These are phyloP conservation scores for Suillus discolor DNA, from an alignment of 768 basidiomycete genomes.

Conservation along the genomic window DNA sequence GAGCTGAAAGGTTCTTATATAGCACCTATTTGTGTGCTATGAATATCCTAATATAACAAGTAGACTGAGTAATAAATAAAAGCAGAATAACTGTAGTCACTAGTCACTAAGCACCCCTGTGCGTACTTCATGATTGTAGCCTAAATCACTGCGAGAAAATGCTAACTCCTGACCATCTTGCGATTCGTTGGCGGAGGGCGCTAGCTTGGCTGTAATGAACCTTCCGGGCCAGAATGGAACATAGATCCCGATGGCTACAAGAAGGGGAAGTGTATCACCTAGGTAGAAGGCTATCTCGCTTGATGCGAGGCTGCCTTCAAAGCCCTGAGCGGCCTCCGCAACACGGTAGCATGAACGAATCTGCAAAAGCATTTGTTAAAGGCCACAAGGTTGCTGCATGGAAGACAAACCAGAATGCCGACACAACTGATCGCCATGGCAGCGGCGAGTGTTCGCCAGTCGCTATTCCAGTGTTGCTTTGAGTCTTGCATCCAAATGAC, in stretches of 20 bases:
- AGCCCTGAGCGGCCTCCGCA: slow-evolving; percentile 68
- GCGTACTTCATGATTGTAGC: not conserved
- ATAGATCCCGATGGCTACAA: slow-evolving; percentile 60
- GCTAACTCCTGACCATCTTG: not conserved
- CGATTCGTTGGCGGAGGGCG: not conserved
- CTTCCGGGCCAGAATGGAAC: slow-evolving; percentile 67
- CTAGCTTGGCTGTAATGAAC: slow-evolving; percentile 37
- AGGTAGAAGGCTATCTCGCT: slow-evolving; percentile 67
- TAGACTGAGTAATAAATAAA: not conserved
- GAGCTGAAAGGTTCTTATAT: not conserved
- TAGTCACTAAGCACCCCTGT: not conserved
- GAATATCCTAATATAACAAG: not conserved
- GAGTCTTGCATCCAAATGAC: slow-evolving; percentile 43
- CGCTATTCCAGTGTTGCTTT: slow-evolving; percentile 46
- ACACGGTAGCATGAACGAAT: slow-evolving; percentile 66
- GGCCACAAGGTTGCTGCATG: not conserved
- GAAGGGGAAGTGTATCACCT: slow-evolving; percentile 67
- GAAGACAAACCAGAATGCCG: slow-evolving; percentile 58
- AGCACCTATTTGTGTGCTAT: not conserved
- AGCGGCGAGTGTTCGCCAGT: slow-evolving; percentile 60
- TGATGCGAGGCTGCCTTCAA: slow-evolving; percentile 53
- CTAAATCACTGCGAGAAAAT: too few relatives aligned
- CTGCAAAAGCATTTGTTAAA: slow-evolving; percentile 30
- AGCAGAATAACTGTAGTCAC: not conserved
- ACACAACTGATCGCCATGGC: slow-evolving; percentile 57